A percentile compares a stretch with the other conserved stretches of the same genome.
Conservation (phyloP, 495 filamentous ascomycete genomes). For the Penicillium parvum region DNA sequence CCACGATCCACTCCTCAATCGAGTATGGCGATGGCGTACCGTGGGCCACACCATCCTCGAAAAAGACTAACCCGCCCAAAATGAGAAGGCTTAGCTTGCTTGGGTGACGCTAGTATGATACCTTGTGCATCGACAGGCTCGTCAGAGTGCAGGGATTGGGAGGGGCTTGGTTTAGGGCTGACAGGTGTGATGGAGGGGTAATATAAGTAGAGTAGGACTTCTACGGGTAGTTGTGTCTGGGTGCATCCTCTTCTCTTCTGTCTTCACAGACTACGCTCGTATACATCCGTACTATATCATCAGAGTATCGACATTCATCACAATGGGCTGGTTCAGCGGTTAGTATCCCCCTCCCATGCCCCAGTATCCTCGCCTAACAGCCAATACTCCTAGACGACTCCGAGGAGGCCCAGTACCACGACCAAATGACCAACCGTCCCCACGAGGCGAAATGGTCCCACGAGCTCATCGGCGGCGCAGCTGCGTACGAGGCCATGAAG, state of each 20-base stretch:
- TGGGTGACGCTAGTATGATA: neutral
- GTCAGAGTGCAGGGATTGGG: no score
- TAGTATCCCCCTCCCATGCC: neutral
- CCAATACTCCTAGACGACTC: conserved; percentile 16
- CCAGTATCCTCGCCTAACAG: neutral
- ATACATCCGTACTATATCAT: neutral
- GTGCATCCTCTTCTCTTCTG: no score
- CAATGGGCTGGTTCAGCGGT: conserved; percentile 12
- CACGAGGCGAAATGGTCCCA: conserved; percentile 59
- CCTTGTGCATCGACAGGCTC: no score
- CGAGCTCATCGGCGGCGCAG: conserved; percentile 66
- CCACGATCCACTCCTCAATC: neutral
- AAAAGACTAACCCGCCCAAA: no score
- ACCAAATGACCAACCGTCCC: conserved; percentile 43
- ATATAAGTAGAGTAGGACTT: no score
- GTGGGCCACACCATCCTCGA: neutral
- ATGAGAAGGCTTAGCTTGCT: neutral
- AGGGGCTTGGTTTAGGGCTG: neutral
- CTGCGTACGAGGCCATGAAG: conserved; percentile 71
- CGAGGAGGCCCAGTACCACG: conserved; percentile 38
- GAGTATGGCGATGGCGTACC: neutral
- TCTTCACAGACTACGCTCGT: conserved; percentile 1
- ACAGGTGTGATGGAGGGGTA: neutral
- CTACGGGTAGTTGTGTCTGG: no score
- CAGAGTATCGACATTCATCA: conserved; percentile 7